Evolutionary conservation across 2,329 filamentous ascomycete genomes (phyloP), one percentile per base, ranked within the genome.

Genomic region (Bipolaris victoriae): DNA sequence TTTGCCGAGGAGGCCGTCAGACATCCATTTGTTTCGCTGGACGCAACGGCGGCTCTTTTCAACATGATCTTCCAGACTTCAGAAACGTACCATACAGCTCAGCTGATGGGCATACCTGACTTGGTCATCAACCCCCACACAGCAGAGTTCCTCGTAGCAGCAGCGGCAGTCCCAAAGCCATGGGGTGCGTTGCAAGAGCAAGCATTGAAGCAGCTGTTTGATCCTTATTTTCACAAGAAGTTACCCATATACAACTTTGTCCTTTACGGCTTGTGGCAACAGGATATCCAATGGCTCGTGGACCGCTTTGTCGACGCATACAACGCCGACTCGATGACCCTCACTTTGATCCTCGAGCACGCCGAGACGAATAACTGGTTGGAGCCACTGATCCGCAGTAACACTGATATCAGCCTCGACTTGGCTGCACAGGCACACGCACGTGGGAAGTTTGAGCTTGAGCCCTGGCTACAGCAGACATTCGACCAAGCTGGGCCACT

Each of bases 261-360:
- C 13, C 84, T 99, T 55, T 89, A 97, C 71, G 93, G 92, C 57
- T 80, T 97, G 5, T 98, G 94, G 93, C 88, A 90, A 65, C 92
- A 95, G 72, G 92, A 98, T 72, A 90, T 88, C 64, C 84, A 89
- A 18, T 98, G 92, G 90, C 90, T 98, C 15, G 88, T 89, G 9
- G 86, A 88, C 62, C 87, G 90, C 57, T 86, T 99, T 33, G 87
- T 94, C 40, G 88, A 92, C 57, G 84, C 86, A 7, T 92, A 95
- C 74, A 89, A 88, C 39, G 80, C 83, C 56, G 86, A 90, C 66
- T 88, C 87, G 2, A 85, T 88, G 55, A 84, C 88, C 49, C 82
- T 93, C 36, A 83, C 85, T 3, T 78, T 86, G 15, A 90, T 94
- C 35, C 87, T 91, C 61, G 89, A 96, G 48, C 91, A 96, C 70